Evolutionary conservation across 2,329 filamentous ascomycete species (phyloP).

Genomic region (Epicoccum nigrum): DNA sequence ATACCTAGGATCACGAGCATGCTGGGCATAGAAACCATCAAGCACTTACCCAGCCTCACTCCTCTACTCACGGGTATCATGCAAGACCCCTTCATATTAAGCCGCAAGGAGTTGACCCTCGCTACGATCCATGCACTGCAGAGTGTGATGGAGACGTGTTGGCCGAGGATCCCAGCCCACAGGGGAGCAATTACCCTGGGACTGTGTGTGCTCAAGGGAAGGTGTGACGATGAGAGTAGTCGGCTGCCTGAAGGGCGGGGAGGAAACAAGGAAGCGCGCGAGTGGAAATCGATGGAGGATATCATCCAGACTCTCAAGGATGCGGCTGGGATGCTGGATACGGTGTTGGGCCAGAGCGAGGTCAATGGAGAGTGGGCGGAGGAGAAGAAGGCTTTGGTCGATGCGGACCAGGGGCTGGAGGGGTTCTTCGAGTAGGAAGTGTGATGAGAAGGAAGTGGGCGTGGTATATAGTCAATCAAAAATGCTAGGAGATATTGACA

Average conservation of each 20-base stretch:
- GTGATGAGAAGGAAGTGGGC: too few species aligned
- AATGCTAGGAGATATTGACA: too few species aligned
- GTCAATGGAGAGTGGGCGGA: conserved; percentile 18
- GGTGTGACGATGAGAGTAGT: conserved; percentile 23
- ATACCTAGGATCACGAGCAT: conserved; percentile 58
- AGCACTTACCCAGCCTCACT: conserved; percentile 73
- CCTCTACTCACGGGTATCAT: conserved; percentile 70
- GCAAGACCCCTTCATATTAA: conserved; percentile 69
- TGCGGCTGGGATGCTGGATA: conserved; percentile 35
- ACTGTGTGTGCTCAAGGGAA: conserved; percentile 51
- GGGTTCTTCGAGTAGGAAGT: conserved; percentile 17
- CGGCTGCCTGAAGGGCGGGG: conserved; percentile 23
- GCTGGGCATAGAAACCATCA: conserved; percentile 67
- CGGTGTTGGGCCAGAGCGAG: conserved; percentile 27
- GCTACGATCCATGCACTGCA: conserved; percentile 62
- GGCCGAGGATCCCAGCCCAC: conserved; percentile 71
- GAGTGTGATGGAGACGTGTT: conserved; percentile 66
- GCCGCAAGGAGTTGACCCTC: conserved; percentile 60
- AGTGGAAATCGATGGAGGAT: background rate
- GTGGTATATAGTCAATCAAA: too few species aligned
- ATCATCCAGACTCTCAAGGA: conserved; percentile 25
- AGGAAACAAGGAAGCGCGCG: conserved; percentile 1
- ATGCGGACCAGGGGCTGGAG: conserved; percentile 7
- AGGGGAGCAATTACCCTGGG: conserved; percentile 68
- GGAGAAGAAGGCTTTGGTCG: conserved; percentile 23